Evolutionary conservation across 352 stramenopile genomes (phyloP).

Genomic region (Phytophthora kernoviae): DNA sequence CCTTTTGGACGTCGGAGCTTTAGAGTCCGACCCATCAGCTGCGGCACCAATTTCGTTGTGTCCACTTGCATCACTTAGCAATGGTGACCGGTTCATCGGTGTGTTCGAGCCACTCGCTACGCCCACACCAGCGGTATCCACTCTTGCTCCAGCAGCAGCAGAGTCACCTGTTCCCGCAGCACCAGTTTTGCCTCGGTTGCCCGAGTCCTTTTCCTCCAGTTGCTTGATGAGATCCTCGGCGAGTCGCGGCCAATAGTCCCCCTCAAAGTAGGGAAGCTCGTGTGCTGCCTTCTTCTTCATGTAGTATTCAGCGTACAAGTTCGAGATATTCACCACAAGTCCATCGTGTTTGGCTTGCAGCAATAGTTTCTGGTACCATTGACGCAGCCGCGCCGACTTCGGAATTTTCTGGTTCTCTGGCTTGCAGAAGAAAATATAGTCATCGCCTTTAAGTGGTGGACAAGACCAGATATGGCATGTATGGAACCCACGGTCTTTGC

Average conservation of each 20-base stretch:
- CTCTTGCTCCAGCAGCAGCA: constrained; percentile 2
- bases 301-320: constrained; percentile 89
- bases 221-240: constrained; percentile 99
- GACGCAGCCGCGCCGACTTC: constrained; percentile 81
- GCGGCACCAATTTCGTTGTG: constrained; percentile 32
- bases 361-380: constrained; percentile 89
- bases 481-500: constrained; percentile 86
- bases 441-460: constrained; percentile 83
- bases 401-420: constrained; percentile 91
- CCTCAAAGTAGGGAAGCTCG: constrained; percentile 98
- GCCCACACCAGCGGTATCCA: constrained; percentile 12
- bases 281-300: constrained; percentile 87
- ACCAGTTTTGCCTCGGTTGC: constrained; percentile 36
- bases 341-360: constrained; percentile 83
- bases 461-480: constrained; percentile 92
- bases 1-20: constrained; percentile 24
- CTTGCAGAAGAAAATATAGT: constrained; percentile 93
- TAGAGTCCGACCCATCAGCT: constrained; percentile 13
- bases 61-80: constrained; percentile 42
- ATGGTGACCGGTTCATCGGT: constrained; percentile 54
- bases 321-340: constrained; percentile 81
- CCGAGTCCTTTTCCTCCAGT: constrained; percentile 91
- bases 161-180: constrained; percentile 15
- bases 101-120: constrained; percentile 38
- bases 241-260: constrained; percentile 98